Percentiles rank a stretch among this genome's conserved stretches.
Conservation (phyloP, 2,329 filamentous ascomycete genomes). For the Xylaria sp. region DNA sequence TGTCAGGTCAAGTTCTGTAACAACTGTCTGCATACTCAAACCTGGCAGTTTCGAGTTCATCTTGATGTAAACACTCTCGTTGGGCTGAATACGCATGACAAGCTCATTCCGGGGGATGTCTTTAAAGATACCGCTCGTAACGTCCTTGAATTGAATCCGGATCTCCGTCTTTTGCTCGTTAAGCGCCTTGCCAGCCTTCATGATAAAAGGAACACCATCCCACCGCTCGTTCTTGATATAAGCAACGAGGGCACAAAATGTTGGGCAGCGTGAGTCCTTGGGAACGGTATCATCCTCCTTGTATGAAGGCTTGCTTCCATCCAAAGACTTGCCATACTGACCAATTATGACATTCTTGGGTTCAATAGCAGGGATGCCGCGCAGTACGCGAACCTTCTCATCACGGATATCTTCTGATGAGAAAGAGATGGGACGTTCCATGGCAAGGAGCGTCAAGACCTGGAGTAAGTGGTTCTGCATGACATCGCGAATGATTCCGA, state of each 20-base stretch:
- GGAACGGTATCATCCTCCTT: slow-evolving; percentile 99
- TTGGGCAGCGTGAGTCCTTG: slow-evolving; percentile 96
- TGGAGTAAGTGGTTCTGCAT: slow-evolving; percentile 99
- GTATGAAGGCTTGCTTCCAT: slow-evolving; percentile 96
- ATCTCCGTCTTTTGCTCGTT: slow-evolving; percentile 99
- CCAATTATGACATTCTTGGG: slow-evolving; percentile 99
- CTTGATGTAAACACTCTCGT: slow-evolving; percentile 99
- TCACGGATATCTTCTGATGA: slow-evolving; percentile 98
- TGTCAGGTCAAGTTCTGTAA: slow-evolving; percentile 97
- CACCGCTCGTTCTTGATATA: slow-evolving; percentile 99
- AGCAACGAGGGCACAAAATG: slow-evolving; percentile 95
- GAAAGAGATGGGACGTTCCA: slow-evolving; percentile 99
- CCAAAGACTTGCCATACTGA: slow-evolving; percentile 95
- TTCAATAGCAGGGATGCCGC: slow-evolving; percentile 92
- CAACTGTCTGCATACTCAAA: slow-evolving; percentile 98
- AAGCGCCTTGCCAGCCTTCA: slow-evolving; percentile 98
- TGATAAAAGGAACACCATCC: slow-evolving; percentile 98
- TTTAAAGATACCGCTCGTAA: slow-evolving; percentile 99
- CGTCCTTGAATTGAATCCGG: slow-evolving; percentile 98
- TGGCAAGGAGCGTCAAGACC: slow-evolving; percentile 93
- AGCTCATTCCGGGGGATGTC: slow-evolving; percentile 99
- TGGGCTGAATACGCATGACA: slow-evolving; percentile 98
- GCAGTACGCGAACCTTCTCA: slow-evolving; percentile 96
- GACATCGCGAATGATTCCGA: slow-evolving; percentile 98
- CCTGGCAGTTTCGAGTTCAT: slow-evolving; percentile 99